Percentiles rank a stretch among this genome's conserved stretches.
Evolutionary conservation across 2,329 filamentous ascomycete species (phyloP).

Genomic region (Xylariaceae sp.): DNA sequence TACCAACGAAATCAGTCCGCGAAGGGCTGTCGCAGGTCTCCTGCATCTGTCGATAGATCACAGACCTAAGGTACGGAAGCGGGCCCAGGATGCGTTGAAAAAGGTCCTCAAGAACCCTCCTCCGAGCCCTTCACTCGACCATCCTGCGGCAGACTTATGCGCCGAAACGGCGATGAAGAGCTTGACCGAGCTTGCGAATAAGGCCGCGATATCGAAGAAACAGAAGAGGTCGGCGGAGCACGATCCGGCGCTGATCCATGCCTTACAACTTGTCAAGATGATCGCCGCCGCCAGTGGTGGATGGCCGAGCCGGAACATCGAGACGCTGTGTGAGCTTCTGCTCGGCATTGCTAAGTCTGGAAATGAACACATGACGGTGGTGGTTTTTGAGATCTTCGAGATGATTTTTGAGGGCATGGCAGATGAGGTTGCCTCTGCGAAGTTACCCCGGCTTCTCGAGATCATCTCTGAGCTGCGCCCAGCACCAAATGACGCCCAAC

Average conservation of each 20-base stretch:
- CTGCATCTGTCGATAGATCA: constrained; percentile 81
- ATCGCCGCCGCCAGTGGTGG: constrained; percentile 83
- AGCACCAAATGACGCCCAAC: constrained; percentile 86
- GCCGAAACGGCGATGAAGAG: constrained; percentile 84
- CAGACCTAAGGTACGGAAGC: constrained; percentile 88
- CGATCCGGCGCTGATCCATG: constrained; percentile 84
- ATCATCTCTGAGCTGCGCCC: constrained; percentile 90
- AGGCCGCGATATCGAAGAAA: constrained; percentile 60
- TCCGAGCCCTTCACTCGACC: constrained; percentile 86
- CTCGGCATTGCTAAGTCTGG: constrained; percentile 84
- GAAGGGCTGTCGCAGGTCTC: constrained; percentile 81
- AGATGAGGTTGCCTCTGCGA: constrained; percentile 80
- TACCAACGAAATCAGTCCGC: constrained; percentile 76
- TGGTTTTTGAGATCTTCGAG: constrained; percentile 95
- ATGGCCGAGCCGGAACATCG: constrained; percentile 96
- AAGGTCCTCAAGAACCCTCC: constrained; percentile 81
- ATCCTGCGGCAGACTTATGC: constrained; percentile 94
- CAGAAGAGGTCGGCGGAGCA: constrained; percentile 62
- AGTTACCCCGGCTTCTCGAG: constrained; percentile 82
- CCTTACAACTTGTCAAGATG: constrained; percentile 86
- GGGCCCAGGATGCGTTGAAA: constrained; percentile 83
- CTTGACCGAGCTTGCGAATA: constrained; percentile 67
- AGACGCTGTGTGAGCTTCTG: constrained; percentile 82
- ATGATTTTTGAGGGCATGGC: constrained; percentile 91
- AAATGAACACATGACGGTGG: constrained; percentile 95